These are phyloP conservation scores for Aspergillus clavatus DNA, from an alignment of 2,329 filamentous ascomycete genomes.

Conservation along the genomic window DNA sequence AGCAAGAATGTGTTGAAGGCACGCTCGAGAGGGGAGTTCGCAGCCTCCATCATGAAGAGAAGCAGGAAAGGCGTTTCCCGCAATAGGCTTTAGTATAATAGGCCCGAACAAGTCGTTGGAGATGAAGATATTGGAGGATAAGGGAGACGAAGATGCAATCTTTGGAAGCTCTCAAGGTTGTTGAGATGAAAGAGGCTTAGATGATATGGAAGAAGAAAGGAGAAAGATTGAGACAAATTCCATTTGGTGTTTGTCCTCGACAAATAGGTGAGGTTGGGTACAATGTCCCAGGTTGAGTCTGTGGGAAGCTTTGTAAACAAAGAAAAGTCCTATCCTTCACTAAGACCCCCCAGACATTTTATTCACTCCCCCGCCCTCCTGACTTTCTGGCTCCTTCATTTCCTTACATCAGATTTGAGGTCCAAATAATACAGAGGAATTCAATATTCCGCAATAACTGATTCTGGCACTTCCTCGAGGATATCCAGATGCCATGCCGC, in stretches of 20 bases:
- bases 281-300: constrained; percentile 1
- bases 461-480: not conserved
- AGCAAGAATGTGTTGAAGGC: constrained; percentile 25
- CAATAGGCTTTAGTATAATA: not conserved
- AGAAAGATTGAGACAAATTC: constrained; percentile 1
- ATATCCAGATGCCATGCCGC: not conserved
- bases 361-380: constrained; percentile 1
- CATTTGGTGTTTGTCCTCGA: constrained; percentile 2
- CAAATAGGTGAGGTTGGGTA: constrained; percentile 1
- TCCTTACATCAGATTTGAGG: too few species aligned
- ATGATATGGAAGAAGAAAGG: constrained; percentile 1
- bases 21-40: constrained; percentile 18
- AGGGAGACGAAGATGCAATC: not conserved
- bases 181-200: not conserved
- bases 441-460: not conserved
- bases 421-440: not conserved
- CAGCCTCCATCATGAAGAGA: constrained; percentile 12
- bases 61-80: not conserved
- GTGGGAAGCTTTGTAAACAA: constrained; percentile 7
- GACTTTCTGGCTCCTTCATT: too few species aligned
- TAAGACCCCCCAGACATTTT: not conserved
- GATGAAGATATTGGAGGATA: not conserved
- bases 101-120: not conserved
- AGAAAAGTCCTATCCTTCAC: constrained; percentile 3
- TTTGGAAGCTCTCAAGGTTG: not conserved